Evolutionary conservation across 345 rosid genomes (phyloP).

Genomic region (Kernera saxatilis): DNA sequence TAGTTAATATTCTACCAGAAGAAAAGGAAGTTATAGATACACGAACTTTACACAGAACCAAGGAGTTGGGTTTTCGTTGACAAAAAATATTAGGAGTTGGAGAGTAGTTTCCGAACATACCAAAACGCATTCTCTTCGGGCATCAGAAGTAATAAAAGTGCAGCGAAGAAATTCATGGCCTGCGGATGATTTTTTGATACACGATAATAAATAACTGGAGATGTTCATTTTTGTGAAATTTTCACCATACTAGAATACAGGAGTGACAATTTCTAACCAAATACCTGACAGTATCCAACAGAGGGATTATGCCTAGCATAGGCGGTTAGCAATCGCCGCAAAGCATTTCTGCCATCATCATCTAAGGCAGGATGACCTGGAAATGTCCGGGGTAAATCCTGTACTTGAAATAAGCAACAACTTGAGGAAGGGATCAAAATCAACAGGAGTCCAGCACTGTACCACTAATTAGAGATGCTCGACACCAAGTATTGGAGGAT

Average conservation of each 20-base stretch:
- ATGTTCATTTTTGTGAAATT: neutral
- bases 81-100: neutral
- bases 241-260: neutral
- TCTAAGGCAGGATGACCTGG: conserved; percentile 99
- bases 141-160: conserved; percentile 88
- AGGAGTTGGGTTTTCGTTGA: neutral
- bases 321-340: conserved; percentile 91
- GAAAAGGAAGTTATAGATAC: neutral
- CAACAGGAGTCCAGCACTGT: conserved; percentile 1
- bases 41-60: conserved; percentile 1
- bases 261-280: neutral
- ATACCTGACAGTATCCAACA: conserved; percentile 98
- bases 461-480: neutral
- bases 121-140: conserved; percentile 99
- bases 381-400: conserved; percentile 98
- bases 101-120: conserved; percentile 41
- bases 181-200: conserved; percentile 28
- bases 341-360: conserved; percentile 90
- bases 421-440: conserved; percentile 7
- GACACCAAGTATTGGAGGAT: neutral
- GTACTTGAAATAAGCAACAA: conserved; percentile 33
- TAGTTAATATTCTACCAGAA: neutral
- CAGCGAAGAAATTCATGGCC: conserved; percentile 99
- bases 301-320: conserved; percentile 98
- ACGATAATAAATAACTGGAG: neutral